Evolutionary conservation across 495 filamentous ascomycete species (phyloP).

Genomic region (Rhizodiscina lignyota): DNA sequence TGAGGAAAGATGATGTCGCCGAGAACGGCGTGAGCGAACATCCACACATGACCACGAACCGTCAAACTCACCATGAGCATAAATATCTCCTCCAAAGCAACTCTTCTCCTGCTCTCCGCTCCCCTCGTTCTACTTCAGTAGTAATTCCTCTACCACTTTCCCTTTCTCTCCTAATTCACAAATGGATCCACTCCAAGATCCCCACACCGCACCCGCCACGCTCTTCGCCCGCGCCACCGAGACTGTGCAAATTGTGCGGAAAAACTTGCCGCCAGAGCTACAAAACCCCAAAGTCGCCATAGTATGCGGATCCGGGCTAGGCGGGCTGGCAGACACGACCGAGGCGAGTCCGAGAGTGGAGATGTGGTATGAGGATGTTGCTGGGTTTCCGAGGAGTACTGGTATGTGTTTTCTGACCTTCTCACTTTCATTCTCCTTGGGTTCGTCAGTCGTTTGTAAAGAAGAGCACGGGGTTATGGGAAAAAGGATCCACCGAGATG

Average conservation of each 20-base stretch:
- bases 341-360: constrained; percentile 33
- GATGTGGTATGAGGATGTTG: constrained; percentile 44
- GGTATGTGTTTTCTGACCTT: constrained; percentile 27
- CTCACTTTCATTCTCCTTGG: neutral
- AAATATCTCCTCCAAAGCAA: too few relatives aligned
- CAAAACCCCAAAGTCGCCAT: constrained; percentile 45
- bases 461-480: neutral
- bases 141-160: too few relatives aligned
- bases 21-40: too few relatives aligned
- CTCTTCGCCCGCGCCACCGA: constrained; percentile 17
- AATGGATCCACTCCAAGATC: too few relatives aligned
- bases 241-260: constrained; percentile 14
- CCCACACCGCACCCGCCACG: constrained; percentile 2
- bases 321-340: constrained; percentile 46
- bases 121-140: too few relatives aligned
- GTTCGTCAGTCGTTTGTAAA: neutral
- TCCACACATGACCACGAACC: too few relatives aligned
- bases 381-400: constrained; percentile 46
- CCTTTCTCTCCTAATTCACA: too few relatives aligned
- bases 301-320: constrained; percentile 59
- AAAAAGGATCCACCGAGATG: neutral
- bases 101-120: too few relatives aligned
- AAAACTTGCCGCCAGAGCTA: constrained; percentile 26
- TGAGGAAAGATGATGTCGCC: too few relatives aligned
- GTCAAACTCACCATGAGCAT: too few relatives aligned